phyloP scores from a whole-genome alignment of 176 grass and related monocot species.

The Musa schizocarpa region DNA sequence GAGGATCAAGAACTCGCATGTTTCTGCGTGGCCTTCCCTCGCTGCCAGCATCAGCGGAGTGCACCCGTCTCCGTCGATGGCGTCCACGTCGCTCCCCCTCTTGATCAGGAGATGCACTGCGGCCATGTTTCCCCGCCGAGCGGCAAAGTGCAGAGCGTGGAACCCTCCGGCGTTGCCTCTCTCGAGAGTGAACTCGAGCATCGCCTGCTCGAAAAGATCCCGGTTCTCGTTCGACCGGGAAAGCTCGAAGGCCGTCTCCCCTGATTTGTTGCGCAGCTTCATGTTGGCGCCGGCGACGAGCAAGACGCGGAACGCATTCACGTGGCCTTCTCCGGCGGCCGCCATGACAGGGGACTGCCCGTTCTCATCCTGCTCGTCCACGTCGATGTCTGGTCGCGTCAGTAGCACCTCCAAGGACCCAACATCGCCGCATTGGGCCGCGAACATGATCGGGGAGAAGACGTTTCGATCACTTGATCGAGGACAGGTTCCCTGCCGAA shows the following conservation, averaged over 20 bases:
- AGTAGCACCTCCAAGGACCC: conserved; percentile 44
- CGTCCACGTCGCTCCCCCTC: conserved; percentile 55
- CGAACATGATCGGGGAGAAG: conserved; percentile 64
- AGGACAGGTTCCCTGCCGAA: conserved; percentile 43
- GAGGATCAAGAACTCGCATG: conserved; percentile 70
- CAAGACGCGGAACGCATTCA: conserved; percentile 56
- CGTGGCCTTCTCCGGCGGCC: conserved; percentile 50
- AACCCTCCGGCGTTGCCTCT: conserved; percentile 65
- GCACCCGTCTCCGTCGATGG: conserved; percentile 63
- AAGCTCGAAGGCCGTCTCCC: conserved; percentile 44
- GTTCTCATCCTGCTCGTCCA: conserved; percentile 54
- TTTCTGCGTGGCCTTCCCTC: conserved; percentile 50
- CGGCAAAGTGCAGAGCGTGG: conserved; percentile 76
- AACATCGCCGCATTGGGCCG: conserved; percentile 37
- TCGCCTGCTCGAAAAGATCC: conserved; percentile 91
- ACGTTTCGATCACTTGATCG: conserved; percentile 40
- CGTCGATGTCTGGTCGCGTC: conserved; percentile 34
- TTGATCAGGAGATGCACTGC: conserved; percentile 44
- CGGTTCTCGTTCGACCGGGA: conserved; percentile 65
- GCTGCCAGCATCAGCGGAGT: conserved; percentile 88
- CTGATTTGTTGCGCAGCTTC: conserved; percentile 42
- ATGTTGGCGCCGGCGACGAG: conserved; percentile 69
- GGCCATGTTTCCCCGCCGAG: conserved; percentile 47
- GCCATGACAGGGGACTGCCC: conserved; percentile 57
- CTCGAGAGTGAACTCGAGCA: conserved; percentile 87